These are phyloP conservation scores for Phytophthora pisi DNA, from an alignment of 352 stramenopile genomes.

Conservation along the genomic window DNA sequence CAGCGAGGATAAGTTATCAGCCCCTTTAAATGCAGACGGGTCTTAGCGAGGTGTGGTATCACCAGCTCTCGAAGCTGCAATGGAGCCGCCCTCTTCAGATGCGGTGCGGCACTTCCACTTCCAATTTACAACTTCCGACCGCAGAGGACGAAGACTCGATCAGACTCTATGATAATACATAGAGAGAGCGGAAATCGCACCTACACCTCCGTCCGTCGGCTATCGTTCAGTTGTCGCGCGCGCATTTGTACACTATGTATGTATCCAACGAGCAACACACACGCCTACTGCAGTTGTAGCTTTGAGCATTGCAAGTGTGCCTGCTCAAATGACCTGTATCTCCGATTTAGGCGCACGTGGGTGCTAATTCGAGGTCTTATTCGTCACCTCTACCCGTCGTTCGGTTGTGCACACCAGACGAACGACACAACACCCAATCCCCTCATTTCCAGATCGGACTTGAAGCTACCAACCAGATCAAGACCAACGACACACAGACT, in stretches of 20 bases:
- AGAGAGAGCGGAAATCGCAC: not conserved
- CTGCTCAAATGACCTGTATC: not conserved
- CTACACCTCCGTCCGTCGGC: not conserved
- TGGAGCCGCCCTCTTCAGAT: not conserved
- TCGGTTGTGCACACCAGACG: constrained; percentile 9
- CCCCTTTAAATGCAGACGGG: not conserved
- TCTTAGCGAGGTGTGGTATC: not conserved
- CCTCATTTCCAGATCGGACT: constrained; percentile 37
- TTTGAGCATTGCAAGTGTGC: constrained; percentile 9
- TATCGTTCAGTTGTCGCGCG: not conserved
- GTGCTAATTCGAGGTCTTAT: constrained; percentile 14
- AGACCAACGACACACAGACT: not conserved
- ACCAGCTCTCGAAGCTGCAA: not conserved
- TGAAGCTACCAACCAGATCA: constrained; percentile 20
- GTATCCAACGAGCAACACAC: not conserved
- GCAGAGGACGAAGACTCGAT: not conserved
- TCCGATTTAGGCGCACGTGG: constrained; percentile 6
- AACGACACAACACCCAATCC: constrained; percentile 1
- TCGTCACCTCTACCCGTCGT: constrained; percentile 12
- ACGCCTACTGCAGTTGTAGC: constrained; percentile 2
- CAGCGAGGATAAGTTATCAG: constrained; percentile 6
- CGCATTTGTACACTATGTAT: not conserved
- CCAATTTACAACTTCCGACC: not conserved
- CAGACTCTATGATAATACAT: no score
- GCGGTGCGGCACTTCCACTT: not conserved